A percentile compares a stretch with the other conserved stretches of the same genome.
phyloP scores from a whole-genome alignment of 441 rosid species.

The Populus trichocarpa region DNA sequence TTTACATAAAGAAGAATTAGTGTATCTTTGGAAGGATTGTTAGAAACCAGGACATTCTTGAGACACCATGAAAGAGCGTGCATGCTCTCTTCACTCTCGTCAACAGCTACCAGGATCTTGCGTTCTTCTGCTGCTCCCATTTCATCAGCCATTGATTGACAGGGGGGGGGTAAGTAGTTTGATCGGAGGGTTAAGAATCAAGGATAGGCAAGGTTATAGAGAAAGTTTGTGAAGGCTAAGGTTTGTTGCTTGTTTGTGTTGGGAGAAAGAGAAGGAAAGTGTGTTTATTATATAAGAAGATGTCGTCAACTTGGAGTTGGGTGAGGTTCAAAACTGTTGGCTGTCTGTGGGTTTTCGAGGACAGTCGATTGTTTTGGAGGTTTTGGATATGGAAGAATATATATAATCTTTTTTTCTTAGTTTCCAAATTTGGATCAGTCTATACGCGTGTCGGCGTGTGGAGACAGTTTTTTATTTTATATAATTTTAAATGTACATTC shows the following conservation, averaged over 20 bases:
- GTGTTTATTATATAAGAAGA: background rate
- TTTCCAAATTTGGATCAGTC: too few relatives aligned
- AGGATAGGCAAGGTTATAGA: background rate
- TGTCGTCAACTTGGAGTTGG: background rate
- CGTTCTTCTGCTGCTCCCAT: constrained; percentile 19
- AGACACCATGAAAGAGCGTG: constrained; percentile 61
- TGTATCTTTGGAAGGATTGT: constrained; percentile 26
- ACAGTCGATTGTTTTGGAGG: constrained; percentile 14
- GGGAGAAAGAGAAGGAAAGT: background rate
- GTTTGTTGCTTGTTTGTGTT: background rate
- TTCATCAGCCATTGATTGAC: background rate
- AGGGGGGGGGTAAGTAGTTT: background rate
- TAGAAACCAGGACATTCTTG: constrained; percentile 31
- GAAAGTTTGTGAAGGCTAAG: background rate
- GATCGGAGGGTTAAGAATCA: background rate
- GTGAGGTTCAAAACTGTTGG: constrained; percentile 17
- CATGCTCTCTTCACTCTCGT: constrained; percentile 60
- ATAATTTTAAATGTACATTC: too few relatives aligned
- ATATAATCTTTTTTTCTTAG: too few relatives aligned
- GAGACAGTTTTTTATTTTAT: too few relatives aligned
- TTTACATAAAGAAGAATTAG: constrained; percentile 49
- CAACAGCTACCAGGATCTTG: constrained; percentile 55
- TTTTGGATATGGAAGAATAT: too few relatives aligned
- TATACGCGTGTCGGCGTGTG: too few relatives aligned
- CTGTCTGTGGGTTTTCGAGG: constrained; percentile 16